Evolutionary conservation across 768 basidiomycete species (phyloP), one percentile per base, ranked within the genome.

Genomic region (Hygrocybe coccinea): DNA sequence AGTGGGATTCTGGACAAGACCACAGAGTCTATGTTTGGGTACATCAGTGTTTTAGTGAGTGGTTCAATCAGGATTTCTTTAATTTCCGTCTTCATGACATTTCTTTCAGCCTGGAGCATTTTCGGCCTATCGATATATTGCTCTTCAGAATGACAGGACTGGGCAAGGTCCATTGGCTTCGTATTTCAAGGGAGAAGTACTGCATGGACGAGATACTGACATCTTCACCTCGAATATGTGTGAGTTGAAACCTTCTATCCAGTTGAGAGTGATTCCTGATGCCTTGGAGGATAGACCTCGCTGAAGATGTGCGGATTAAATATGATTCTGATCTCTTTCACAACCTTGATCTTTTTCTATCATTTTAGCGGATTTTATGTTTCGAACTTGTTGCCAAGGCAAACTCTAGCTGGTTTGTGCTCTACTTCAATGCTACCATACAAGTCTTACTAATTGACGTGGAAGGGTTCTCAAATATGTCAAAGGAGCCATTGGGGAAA

Each of bases 201-300:
- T 91, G 22, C 85, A 88, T 60, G 91, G 89, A 9, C 80, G 84
- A 25, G 88, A 91, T 65, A 89, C 91, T 0, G 91, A 94, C 65
- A 92, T 95, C 44, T 94, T 94, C 69, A 95, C 91, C 4, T 93
- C 93, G 7, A 97, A 97, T 64, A 95, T 95, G 93, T 97, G 89
- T 89, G 71, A 52, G 85, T 77, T 25, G 38, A 35, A 15, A 51
- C 38, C 35, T 55, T 46, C 54, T n/a, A 47, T 46, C 50, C n/a
- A 37, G 14, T 35, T 37, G 5, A 36, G 2, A 34, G 33, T 43
- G 24, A 56, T 64, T 54, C 61, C 36, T 56, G 44, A 38, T 56
- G 45, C 17, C 10, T 37, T n/a, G 45, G 5, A 22, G 36, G 33
- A 10, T 56, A 91, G 90, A 94, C 67, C 80, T 95, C 36, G 92